Base-by-base conservation (phyloP, 2,329 filamentous ascomycete genomes). In the Cladosporium sp. region DNA sequence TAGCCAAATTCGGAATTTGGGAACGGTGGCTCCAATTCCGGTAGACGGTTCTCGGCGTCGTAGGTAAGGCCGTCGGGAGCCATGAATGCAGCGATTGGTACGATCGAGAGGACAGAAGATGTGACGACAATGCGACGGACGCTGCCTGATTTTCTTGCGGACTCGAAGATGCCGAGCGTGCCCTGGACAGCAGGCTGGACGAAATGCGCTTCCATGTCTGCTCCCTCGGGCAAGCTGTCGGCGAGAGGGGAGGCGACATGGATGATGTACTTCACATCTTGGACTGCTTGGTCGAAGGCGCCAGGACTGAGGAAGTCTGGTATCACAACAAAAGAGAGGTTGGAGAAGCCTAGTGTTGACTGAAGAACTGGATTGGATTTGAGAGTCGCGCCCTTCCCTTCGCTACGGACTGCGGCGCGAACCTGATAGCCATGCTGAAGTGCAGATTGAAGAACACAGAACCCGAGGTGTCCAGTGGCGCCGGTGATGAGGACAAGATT, bases 91-190 rank as follows among this genome's bases (percentile, higher is more conserved):
- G 5, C 16, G 1, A 47, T 7, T 7, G 43, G 43, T 5, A 33
- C 15, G 27, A 49, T 20, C 19, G 36, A 36, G 12, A 22, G 27
- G 12, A 27, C 27, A 16, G 46, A 40, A 19, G 46, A 49, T 3
- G 72, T 74, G 38, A 75, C 68, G n/a, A 73, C 65, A 7, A 74
- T 55, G 9, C 67, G 64, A 43, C 65, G 60, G 12, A 75, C 60
- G 0, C 56, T 61, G 1, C 57, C 49, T 3, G 51, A 49, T 43
- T 65, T 67, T 12, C 59, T 38, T 1, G 71, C 71, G 0, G 69
- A 62, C 18, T 66, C 52, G 2, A 74, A 59, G 9, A 73, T 64
- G 5, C 59, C 58, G 1, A 62, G 42, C 0, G 67, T 72, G 16
- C 67, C 68, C 30, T 63, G 60, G 22, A 73, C 56, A 2, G 58